Conservation (phyloP, 176 grass and related monocot species). For the Saccharum officinarum region DNA sequence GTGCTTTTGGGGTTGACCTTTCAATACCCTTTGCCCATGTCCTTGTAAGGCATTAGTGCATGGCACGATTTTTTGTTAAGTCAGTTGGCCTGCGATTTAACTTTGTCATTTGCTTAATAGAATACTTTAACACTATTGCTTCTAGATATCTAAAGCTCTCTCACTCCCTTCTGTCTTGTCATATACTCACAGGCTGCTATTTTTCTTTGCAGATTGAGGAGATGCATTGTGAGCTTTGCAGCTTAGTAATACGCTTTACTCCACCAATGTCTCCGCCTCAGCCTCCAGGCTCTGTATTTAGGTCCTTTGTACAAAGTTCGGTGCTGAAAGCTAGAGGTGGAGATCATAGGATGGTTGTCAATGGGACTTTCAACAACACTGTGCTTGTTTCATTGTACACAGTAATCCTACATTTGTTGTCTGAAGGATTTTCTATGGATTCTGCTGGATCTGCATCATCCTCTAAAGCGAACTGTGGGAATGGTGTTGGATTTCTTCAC, state of each 20-base stretch:
- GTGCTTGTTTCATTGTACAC: slow-evolving; percentile 76
- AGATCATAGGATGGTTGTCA: slow-evolving; percentile 55
- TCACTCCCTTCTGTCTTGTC: not conserved
- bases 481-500: slow-evolving; percentile 73
- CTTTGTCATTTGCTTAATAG: not conserved
- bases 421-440: slow-evolving; percentile 68
- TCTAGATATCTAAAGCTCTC: not conserved
- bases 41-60: not conserved
- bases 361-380: slow-evolving; percentile 50
- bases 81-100: not conserved
- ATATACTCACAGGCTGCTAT: not conserved
- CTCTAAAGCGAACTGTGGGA: slow-evolving; percentile 52
- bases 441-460: slow-evolving; percentile 43
- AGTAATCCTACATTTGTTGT: slow-evolving; percentile 76
- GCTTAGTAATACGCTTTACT: slow-evolving; percentile 68
- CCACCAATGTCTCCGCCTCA: slow-evolving; percentile 47
- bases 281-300: slow-evolving; percentile 74
- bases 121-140: not conserved
- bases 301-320: slow-evolving; percentile 63
- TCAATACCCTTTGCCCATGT: slow-evolving; percentile 1
- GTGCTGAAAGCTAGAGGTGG: slow-evolving; percentile 62
- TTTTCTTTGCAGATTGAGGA: slow-evolving; percentile 71
- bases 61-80: not conserved
- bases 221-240: slow-evolving; percentile 72
- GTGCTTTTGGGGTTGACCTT: slow-evolving; percentile 1